Evolutionary conservation across 352 stramenopile species (phyloP), one percentile per base, ranked within the genome.

Genomic region (Pilasporangium apinafurcum): DNA sequence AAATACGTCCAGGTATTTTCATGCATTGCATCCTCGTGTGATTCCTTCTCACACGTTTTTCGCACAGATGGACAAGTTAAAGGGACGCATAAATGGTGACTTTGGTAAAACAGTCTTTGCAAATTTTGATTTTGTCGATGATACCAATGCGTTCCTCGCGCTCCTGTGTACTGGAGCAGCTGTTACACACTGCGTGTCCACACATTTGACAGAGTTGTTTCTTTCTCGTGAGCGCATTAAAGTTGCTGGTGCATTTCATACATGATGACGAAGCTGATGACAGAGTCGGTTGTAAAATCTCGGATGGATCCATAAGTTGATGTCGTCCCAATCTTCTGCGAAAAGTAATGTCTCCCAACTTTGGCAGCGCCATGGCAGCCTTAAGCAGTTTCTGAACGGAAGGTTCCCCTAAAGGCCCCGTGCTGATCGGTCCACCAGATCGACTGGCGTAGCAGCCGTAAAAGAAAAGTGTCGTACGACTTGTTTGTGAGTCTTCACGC

Each of bases 61-160:
- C n/a, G n/a, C n/a, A n/a, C n/a, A n/a, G n/a, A n/a, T n/a, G n/a
- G 16, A 30, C 17, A 8, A 21, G 21, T 16, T 12, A 9, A 5
- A n/a, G 32, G 13, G 75, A 78, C 13, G 52, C 63, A 24, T 68
- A 50, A 27, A 51, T 45, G 20, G 56, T 49, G 14, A 59, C 54
- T n/a, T 48, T 28, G 8, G 54, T 53, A 21, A 66, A 50, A 48
- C 66, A 78, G 46, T 66, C 53, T 37, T 51, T 53, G 60, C 66
- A 78, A 17, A 78, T 48, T 13, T 63, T 62, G 0, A 53, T 38
- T 13, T 57, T 62, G 34, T 72, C 60, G 22, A 70, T 53, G 8
- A 73, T 47, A 17, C 63, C 63, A 18, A 75, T 60, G 22, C 51
- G 66, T 3, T 47, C 60, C 37, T 78, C 66, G 4, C 74, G 41